phyloP scores from a whole-genome alignment of 768 basidiomycete genomes.

The Cubamyces lactineus region DNA sequence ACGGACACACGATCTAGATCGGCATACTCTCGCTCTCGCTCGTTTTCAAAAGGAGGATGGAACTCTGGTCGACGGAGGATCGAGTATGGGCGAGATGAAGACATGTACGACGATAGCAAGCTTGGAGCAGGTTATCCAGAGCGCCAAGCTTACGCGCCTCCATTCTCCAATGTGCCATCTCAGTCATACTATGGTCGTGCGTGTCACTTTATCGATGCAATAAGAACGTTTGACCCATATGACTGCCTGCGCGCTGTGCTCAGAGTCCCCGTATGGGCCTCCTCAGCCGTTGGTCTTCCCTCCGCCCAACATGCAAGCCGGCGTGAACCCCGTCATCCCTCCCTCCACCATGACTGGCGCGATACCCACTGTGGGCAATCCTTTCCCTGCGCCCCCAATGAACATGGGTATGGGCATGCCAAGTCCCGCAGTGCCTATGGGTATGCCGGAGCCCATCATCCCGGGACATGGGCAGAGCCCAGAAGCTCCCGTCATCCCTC shows the following conservation, averaged over 20 bases:
- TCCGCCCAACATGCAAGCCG: slow-evolving; percentile 7
- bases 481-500: slow-evolving; percentile 25
- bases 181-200: slow-evolving; percentile 7
- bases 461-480: slow-evolving; percentile 5
- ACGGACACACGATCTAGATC: slow-evolving; percentile 5
- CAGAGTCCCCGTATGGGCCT: slow-evolving; percentile 7
- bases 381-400: slow-evolving; percentile 13
- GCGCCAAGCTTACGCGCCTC: slow-evolving; percentile 4
- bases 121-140: not conserved
- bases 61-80: not conserved
- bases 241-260: not conserved
- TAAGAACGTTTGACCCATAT: not conserved
- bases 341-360: slow-evolving; percentile 10
- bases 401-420: slow-evolving; percentile 9
- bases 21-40: not conserved
- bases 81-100: not conserved
- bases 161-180: slow-evolving; percentile 4
- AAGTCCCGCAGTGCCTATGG: not conserved
- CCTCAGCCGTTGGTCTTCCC: slow-evolving; percentile 9
- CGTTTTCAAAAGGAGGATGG: slow-evolving; percentile 10
- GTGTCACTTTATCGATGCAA: not conserved
- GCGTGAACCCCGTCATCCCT: slow-evolving; percentile 17
- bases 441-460: slow-evolving; percentile 17
- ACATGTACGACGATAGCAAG: slow-evolving; percentile 1
- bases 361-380: slow-evolving; percentile 17